phyloP scores from a whole-genome alignment of 148 eudicot genomes.

The Amaranthus cruentus region DNA sequence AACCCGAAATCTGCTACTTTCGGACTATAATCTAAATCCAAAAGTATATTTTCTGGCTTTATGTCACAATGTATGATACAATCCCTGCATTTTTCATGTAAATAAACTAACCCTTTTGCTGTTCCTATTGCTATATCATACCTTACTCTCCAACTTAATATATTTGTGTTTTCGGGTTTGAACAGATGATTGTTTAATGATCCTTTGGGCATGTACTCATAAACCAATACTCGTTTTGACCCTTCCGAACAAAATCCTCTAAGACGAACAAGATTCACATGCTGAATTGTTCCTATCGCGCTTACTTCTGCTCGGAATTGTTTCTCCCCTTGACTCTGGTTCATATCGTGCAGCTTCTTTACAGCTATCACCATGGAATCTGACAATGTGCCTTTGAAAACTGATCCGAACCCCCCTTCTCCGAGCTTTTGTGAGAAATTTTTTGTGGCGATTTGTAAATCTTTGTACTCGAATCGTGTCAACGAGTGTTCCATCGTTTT shows the following conservation, averaged over 20 bases:
- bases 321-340: constrained; percentile 48
- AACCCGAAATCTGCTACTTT: constrained; percentile 62
- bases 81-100: constrained; percentile 51
- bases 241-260: constrained; percentile 61
- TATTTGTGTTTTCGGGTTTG: not conserved
- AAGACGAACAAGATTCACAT: constrained; percentile 58
- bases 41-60: constrained; percentile 62
- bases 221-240: constrained; percentile 42
- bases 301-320: constrained; percentile 63
- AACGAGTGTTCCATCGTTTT: constrained; percentile 42
- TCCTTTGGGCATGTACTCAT: constrained; percentile 55
- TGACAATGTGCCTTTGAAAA: constrained; percentile 53
- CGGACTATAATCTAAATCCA: constrained; percentile 40
- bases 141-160: constrained; percentile 45
- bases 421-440: constrained; percentile 60
- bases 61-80: constrained; percentile 69
- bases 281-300: constrained; percentile 64
- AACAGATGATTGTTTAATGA: constrained; percentile 51
- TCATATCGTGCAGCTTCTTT: constrained; percentile 50
- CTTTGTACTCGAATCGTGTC: constrained; percentile 43
- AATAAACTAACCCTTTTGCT: constrained; percentile 39
- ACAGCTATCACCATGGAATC: constrained; percentile 52
- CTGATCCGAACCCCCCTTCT: constrained; percentile 64
- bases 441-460: constrained; percentile 51
- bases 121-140: constrained; percentile 43